phyloP scores from a whole-genome alignment of 805 yeast genomes.

The Yarrowia sp. region DNA sequence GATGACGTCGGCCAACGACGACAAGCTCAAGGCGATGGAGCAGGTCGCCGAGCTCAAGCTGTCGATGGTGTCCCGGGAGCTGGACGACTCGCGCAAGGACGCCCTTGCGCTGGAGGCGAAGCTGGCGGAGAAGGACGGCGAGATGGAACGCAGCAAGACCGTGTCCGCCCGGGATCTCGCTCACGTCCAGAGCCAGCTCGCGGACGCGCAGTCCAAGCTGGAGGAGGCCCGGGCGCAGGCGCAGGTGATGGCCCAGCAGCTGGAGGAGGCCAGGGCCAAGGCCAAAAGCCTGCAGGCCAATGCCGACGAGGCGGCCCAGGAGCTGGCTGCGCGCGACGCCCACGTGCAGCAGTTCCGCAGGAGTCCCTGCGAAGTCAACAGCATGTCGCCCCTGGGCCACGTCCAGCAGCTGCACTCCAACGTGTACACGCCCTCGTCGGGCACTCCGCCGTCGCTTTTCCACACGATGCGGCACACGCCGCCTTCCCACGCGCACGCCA shows the following conservation, averaged over 20 bases:
- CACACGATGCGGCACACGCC: not conserved
- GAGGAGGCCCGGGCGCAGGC: not conserved
- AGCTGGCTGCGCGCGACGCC: not conserved
- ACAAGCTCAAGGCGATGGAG: too few species aligned
- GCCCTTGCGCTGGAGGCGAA: too few species aligned
- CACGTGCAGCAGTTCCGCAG: not conserved
- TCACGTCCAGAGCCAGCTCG: too few species aligned
- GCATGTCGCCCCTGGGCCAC: not conserved
- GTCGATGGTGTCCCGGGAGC: too few species aligned
- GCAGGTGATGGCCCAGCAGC: not conserved
- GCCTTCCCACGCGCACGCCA: not conserved
- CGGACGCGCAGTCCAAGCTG: not conserved
- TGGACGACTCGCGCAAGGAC: too few species aligned
- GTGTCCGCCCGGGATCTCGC: too few species aligned
- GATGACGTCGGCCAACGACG: too few species aligned
- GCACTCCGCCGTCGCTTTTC: not conserved
- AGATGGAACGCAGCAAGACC: too few species aligned
- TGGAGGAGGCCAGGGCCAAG: not conserved
- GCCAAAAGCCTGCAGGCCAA: not conserved
- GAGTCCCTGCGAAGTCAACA: not conserved
- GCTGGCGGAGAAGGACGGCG: too few species aligned
- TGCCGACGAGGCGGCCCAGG: too few species aligned
- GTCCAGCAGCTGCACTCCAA: slow-evolving; percentile 1
- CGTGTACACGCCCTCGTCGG: not conserved
- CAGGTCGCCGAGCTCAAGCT: too few species aligned